Base-by-base conservation (phyloP, 345 rosid species). In the Heritiera littoralis region DNA sequence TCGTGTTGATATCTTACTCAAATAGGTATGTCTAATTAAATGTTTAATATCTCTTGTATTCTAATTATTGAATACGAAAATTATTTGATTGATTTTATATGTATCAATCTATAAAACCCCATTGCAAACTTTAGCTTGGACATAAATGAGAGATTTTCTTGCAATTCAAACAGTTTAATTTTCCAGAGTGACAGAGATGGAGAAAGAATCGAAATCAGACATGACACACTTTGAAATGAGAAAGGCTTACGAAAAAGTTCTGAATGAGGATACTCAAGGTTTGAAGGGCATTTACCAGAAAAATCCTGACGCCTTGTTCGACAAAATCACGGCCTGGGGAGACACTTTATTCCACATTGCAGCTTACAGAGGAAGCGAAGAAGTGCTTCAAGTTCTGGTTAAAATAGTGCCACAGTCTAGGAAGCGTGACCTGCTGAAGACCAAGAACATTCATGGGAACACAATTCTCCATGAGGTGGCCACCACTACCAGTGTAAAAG, bases 271-370 rank as follows among this genome's bases (percentile, higher is more conserved):
- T 3, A 41, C 12, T 20, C 20, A 67, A 3, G 43, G 65, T 18
- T 14, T 66, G 10, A 14, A 68, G 32, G 35, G 18, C 14, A 10
- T 52, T 18, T 67, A 38, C 60, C 5, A 20, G 35, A 55, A 7
- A 0, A 77, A 66, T 3, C 17, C 55, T 3, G 8, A 67, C 9
- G 46, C 64, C 30, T 54, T 77, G 52, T 67, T 77, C 40, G 1
- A 41, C 9, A 51, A 2, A 32, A 54, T 77, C 38, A 77, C 73
- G 2, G 63, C 65, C 7, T 0, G 6, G 18, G 1, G 3, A 54
- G 80, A 77, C 35, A 66, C 74, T 3, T 11, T 66, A 0, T 77
- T 77, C 14, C 80, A 77, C 80, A 77, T 77, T 23, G 80, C 80
- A n/a, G 80, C 74, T 38, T 52, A 66, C 65, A 54, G 10, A 30